These are phyloP conservation scores for Ambrosia artemisiifolia DNA, from an alignment of 129 eudicot species.

Conservation along the genomic window DNA sequence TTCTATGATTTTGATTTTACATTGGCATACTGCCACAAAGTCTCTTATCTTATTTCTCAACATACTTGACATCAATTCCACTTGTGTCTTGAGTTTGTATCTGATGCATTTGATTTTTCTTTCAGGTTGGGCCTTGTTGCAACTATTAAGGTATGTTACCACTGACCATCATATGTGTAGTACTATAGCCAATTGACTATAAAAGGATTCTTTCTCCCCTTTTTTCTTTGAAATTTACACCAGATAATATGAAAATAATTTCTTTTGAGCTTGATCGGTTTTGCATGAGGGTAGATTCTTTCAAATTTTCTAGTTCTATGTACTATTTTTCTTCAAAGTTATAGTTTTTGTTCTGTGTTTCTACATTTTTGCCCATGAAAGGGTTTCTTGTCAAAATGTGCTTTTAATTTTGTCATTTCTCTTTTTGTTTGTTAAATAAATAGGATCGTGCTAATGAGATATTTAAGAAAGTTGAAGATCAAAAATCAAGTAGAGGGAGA, in stretches of 20 bases:
- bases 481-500: constrained; percentile 79
- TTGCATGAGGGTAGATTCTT: neutral
- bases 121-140: constrained; percentile 90
- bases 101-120: constrained; percentile 23
- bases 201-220: neutral
- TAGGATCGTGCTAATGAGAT: constrained; percentile 98
- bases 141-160: constrained; percentile 68
- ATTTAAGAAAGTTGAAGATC: constrained; percentile 93
- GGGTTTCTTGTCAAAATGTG: neutral
- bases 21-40: neutral
- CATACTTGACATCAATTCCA: neutral
- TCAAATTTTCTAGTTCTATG: neutral
- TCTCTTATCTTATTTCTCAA: neutral
- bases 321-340: neutral
- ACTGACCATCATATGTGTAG: neutral
- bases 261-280: neutral
- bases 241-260: neutral
- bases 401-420: neutral
- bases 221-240: neutral
- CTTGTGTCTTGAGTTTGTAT: neutral
- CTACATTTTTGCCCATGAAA: neutral
- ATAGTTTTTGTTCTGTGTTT: neutral
- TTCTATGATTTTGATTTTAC: neutral
- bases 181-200: neutral
- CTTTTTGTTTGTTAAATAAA: neutral